Percentiles rank a stretch among this genome's conserved stretches.
Evolutionary conservation across 352 stramenopile species (phyloP).

Genomic region (Pythium aquatile): DNA sequence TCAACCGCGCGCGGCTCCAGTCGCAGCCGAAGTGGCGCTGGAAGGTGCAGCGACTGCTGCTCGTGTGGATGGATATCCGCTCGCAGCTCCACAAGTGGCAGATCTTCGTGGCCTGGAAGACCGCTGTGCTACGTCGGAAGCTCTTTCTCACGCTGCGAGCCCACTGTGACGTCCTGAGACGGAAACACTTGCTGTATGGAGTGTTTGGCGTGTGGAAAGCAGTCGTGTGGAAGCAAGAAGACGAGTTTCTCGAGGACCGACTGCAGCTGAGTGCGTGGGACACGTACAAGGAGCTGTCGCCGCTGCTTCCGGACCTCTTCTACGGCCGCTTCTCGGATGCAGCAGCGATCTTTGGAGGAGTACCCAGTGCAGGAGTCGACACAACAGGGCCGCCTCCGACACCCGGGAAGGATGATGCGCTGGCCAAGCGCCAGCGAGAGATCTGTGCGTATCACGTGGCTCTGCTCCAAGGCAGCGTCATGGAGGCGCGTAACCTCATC

Average conservation of each 20-base stretch:
- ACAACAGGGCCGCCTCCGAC: neutral
- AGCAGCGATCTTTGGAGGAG: slow-evolving; percentile 52
- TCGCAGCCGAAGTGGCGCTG: slow-evolving; percentile 44
- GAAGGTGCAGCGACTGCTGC: slow-evolving; percentile 46
- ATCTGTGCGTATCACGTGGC: slow-evolving; percentile 47
- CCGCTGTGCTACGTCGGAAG: slow-evolving; percentile 42
- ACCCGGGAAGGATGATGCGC: neutral
- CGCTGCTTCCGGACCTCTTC: slow-evolving; percentile 60
- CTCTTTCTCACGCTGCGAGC: slow-evolving; percentile 45
- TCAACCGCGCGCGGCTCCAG: slow-evolving; percentile 45
- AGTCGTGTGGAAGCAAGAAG: slow-evolving; percentile 58
- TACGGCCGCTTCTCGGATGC: slow-evolving; percentile 59
- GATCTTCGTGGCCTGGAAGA: slow-evolving; percentile 48
- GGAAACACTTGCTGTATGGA: slow-evolving; percentile 42
- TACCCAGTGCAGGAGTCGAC: slow-evolving; percentile 26
- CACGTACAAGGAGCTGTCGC: slow-evolving; percentile 49
- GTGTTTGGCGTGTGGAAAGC: slow-evolving; percentile 62
- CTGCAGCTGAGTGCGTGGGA: slow-evolving; percentile 59
- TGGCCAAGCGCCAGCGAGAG: slow-evolving; percentile 18
- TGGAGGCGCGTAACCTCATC: slow-evolving; percentile 54
- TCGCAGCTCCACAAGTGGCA: slow-evolving; percentile 32
- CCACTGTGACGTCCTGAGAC: slow-evolving; percentile 42
- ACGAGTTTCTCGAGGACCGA: slow-evolving; percentile 56
- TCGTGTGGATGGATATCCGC: slow-evolving; percentile 46
- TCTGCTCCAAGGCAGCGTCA: slow-evolving; percentile 44